phyloP scores from a whole-genome alignment of 2,329 filamentous ascomycete genomes.

The Chaetomium olivaceum region DNA sequence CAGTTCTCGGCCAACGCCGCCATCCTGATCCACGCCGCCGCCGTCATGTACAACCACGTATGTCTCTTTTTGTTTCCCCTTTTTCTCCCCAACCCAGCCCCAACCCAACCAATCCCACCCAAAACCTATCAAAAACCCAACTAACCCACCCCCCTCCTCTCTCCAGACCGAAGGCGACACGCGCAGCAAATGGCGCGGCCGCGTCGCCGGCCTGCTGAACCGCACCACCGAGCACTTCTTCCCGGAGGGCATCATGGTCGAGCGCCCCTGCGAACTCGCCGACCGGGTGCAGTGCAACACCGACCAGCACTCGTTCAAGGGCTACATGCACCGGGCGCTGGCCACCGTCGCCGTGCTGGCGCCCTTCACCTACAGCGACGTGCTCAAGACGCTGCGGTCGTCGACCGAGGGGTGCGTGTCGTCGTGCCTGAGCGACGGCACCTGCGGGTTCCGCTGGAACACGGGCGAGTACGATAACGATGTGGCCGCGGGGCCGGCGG shows the following conservation, averaged over 20 bases:
- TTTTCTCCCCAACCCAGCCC: too few species aligned
- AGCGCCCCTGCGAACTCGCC: constrained; percentile 56
- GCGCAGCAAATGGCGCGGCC: constrained; percentile 50
- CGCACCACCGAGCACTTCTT: constrained; percentile 40
- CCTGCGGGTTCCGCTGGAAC: constrained; percentile 55
- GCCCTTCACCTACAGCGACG: constrained; percentile 19
- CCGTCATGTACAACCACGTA: constrained; percentile 64
- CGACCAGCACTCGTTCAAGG: constrained; percentile 62
- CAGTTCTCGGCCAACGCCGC: constrained; percentile 65
- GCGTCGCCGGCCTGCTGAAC: constrained; percentile 51
- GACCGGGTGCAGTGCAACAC: constrained; percentile 52
- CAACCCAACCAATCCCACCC: not conserved
- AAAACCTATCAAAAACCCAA: too few species aligned
- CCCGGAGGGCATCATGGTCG: constrained; percentile 43
- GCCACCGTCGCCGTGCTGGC: constrained; percentile 43
- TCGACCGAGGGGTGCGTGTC: constrained; percentile 51
- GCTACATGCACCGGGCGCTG: constrained; percentile 54
- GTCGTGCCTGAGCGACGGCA: constrained; percentile 48
- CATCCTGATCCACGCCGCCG: constrained; percentile 58
- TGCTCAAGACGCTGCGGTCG: constrained; percentile 48
- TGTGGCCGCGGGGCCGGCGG: constrained; percentile 52
- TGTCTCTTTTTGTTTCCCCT: constrained; percentile 35
- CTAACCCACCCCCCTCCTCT: not conserved
- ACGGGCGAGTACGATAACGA: constrained; percentile 48
- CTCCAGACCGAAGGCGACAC: constrained; percentile 45